Evolutionary conservation across 148 eudicot species (phyloP).

Genomic region (Chenopodium quinoa): DNA sequence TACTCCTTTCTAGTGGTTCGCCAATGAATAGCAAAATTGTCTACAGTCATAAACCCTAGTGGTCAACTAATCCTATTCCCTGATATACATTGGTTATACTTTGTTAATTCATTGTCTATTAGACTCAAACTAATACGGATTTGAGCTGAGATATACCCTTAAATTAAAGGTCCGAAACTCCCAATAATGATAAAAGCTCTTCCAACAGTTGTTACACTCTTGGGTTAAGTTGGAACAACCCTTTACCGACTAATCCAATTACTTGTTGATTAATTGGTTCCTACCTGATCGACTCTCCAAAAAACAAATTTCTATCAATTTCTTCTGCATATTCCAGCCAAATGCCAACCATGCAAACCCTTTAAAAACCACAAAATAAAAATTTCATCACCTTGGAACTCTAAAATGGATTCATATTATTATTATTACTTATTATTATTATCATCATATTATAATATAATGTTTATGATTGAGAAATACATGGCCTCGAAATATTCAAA

Average conservation of each 20-base stretch:
- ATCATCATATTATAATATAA: background rate
- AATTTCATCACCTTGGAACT: constrained; percentile 26
- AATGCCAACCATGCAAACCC: constrained; percentile 29
- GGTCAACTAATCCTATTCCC: background rate
- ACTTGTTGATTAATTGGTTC: background rate
- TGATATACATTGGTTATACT: background rate
- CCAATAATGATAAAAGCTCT: background rate
- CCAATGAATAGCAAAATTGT: no score
- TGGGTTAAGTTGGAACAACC: background rate
- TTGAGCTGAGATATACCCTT: no score
- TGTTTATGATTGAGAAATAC: background rate
- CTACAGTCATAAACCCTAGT: background rate
- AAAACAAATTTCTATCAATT: background rate
- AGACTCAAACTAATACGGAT: background rate
- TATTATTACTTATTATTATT: no score
- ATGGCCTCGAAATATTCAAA: constrained; percentile 25
- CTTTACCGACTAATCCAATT: background rate
- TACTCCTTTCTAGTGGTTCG: no score
- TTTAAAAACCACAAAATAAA: background rate
- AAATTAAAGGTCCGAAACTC: no score
- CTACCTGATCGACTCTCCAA: background rate
- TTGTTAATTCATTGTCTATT: no score
- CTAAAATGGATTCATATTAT: constrained; percentile 20
- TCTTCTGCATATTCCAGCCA: constrained; percentile 23
- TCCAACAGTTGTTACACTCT: no score